A percentile compares a stretch with the other conserved stretches of the same genome.
Evolutionary conservation across 2,329 filamentous ascomycete genomes (phyloP).

Genomic region (Venturia aucupariae): DNA sequence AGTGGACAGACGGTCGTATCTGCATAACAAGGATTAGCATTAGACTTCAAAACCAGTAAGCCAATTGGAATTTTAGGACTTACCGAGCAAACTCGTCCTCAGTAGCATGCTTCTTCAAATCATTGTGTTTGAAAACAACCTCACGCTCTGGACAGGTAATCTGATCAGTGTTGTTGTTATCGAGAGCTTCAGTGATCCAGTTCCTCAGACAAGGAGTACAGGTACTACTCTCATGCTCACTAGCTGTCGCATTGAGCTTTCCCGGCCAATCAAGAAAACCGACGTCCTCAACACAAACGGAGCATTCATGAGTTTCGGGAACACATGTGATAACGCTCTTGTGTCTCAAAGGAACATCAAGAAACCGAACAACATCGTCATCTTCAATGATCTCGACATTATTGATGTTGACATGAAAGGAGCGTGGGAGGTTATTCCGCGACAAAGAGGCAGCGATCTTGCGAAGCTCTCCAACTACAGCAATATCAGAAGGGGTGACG

Average conservation of each 20-base stretch:
- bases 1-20: constrained; percentile 1
- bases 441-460: background rate
- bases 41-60: background rate
- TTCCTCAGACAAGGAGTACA: background rate
- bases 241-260: background rate
- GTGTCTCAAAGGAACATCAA: background rate
- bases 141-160: background rate
- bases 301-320: background rate
- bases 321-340: background rate
- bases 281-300: background rate
- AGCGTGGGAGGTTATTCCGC: background rate
- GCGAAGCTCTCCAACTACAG: background rate
- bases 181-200: background rate
- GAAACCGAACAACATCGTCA: background rate
- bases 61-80: background rate
- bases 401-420: background rate
- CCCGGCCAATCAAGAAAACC: background rate
- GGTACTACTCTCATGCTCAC: background rate
- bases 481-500: constrained; percentile 3
- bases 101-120: background rate
- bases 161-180: background rate
- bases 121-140: background rate
- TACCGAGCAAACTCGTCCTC: background rate
- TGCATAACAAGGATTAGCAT: background rate
- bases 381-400: background rate